Evolutionary conservation across 2,329 filamentous ascomycete genomes (phyloP).

Genomic region (Neopestalotiopsis clavispora): DNA sequence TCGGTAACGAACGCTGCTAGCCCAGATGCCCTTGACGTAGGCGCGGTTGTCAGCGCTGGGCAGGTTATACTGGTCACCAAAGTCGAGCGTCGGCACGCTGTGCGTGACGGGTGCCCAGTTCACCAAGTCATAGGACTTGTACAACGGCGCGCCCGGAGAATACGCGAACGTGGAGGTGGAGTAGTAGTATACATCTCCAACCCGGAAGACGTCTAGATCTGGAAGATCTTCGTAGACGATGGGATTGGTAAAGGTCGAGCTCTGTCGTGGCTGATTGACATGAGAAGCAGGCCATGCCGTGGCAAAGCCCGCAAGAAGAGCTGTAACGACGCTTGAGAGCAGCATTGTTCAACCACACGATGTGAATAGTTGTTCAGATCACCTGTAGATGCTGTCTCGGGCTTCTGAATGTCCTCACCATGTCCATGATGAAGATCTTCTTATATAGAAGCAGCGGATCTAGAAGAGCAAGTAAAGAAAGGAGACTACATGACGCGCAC

Average conservation of each 20-base stretch:
- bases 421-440: background rate
- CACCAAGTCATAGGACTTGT: constrained; percentile 54
- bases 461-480: background rate
- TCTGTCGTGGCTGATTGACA: background rate
- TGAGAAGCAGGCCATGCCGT: background rate
- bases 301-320: background rate
- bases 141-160: constrained; percentile 53
- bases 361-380: background rate
- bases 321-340: background rate
- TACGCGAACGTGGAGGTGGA: constrained; percentile 55
- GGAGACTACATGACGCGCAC: background rate
- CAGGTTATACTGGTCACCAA: constrained; percentile 24
- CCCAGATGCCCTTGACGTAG: constrained; percentile 31
- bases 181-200: constrained; percentile 45
- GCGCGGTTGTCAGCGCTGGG: constrained; percentile 17
- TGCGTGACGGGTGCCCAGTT: constrained; percentile 46
- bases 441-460: background rate
- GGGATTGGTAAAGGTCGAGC: constrained; percentile 41
- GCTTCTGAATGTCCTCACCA: background rate
- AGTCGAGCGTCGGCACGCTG: constrained; percentile 35
- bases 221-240: constrained; percentile 56
- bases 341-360: background rate
- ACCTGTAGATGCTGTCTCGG: background rate
- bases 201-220: constrained; percentile 53
- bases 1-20: constrained; percentile 28